These are phyloP conservation scores for Spathaspora sp. DNA, from an alignment of 805 yeast genomes.

Conservation along the genomic window DNA sequence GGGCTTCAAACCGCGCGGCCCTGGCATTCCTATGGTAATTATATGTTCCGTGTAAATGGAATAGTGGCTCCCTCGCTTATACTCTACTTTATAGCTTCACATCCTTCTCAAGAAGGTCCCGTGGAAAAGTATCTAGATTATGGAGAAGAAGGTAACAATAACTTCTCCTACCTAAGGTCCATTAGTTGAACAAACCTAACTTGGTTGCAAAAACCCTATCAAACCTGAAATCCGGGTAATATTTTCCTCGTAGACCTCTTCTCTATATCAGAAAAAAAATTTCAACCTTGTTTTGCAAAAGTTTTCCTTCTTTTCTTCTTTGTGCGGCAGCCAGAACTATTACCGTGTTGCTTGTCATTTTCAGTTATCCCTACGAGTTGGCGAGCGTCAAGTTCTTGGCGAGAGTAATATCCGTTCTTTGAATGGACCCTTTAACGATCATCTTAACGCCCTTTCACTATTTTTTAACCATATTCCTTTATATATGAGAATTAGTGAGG, in stretches of 20 bases:
- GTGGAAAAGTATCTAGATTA: too few relatives aligned
- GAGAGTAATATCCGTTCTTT: constrained; percentile 36
- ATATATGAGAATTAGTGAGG: constrained; percentile 31
- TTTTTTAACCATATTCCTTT: constrained; percentile 15
- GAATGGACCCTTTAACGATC: constrained; percentile 29
- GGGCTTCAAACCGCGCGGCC: too few relatives aligned
- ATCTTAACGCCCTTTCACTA: constrained; percentile 44
- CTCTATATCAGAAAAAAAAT: background rate
- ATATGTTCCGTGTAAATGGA: too few relatives aligned
- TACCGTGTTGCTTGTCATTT: constrained; percentile 52
- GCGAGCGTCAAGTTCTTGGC: constrained; percentile 51
- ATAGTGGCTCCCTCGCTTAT: too few relatives aligned
- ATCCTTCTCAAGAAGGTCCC: too few relatives aligned
- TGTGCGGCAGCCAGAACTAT: constrained; percentile 52
- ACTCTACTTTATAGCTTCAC: too few relatives aligned
- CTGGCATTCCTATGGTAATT: too few relatives aligned
- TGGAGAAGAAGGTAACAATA: too few relatives aligned
- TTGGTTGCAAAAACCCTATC: background rate
- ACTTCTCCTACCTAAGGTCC: too few relatives aligned
- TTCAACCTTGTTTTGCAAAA: background rate
- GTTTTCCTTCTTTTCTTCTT: constrained; percentile 20
- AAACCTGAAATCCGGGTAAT: constrained; percentile 6
- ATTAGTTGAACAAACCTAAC: background rate
- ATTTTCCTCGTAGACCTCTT: background rate
- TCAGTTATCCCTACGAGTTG: constrained; percentile 43